phyloP scores from a whole-genome alignment of 345 rosid species.

The Gossypium australe region DNA sequence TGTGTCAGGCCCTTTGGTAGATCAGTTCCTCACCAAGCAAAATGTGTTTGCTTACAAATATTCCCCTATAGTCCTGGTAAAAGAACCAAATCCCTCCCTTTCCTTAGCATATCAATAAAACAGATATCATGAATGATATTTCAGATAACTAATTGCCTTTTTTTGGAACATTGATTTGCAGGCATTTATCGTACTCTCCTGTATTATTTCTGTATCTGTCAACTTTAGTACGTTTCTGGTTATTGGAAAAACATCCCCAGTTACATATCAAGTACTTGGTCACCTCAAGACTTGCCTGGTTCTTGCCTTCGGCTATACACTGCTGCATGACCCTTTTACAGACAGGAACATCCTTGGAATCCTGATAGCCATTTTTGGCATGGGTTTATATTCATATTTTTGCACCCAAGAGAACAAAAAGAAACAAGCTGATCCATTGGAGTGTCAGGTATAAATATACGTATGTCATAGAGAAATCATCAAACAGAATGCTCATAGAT shows the following conservation, averaged over 20 bases:
- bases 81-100: not conserved
- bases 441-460: constrained; percentile 38
- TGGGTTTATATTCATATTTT: constrained; percentile 91
- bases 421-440: constrained; percentile 55
- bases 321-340: constrained; percentile 87
- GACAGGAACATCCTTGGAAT: constrained; percentile 78
- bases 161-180: constrained; percentile 22
- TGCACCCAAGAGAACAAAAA: constrained; percentile 73
- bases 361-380: constrained; percentile 73
- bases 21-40: constrained; percentile 73
- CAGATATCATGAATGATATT: not conserved
- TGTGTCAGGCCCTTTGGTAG: constrained; percentile 91
- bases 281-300: constrained; percentile 96
- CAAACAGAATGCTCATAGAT: no score
- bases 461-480: no score
- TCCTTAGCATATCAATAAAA: not conserved
- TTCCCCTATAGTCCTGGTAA: constrained; percentile 75
- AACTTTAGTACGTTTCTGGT: constrained; percentile 98
- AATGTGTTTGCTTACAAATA: constrained; percentile 83
- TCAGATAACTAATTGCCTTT: not conserved
- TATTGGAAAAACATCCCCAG: constrained; percentile 96
- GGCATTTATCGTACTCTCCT: constrained; percentile 79
- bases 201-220: constrained; percentile 82
- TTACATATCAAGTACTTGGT: constrained; percentile 95
- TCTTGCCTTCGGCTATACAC: constrained; percentile 80